Conservation (phyloP, 495 filamentous ascomycete species). For the Thermothielavioides terrestris region DNA sequence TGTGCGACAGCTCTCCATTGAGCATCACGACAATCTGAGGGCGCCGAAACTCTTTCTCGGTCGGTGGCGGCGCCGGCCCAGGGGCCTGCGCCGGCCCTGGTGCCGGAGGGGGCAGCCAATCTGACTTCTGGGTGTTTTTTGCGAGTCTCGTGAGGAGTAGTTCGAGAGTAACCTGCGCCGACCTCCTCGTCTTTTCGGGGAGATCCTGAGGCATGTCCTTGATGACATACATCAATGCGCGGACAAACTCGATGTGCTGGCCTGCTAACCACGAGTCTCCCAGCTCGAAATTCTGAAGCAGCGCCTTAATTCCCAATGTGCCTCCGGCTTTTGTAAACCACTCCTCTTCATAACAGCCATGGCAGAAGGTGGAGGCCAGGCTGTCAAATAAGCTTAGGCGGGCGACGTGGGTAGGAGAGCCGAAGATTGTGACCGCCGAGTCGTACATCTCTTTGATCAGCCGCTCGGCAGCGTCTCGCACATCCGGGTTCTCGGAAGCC, state of each 20-base stretch:
- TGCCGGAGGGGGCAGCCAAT: conserved; percentile 51
- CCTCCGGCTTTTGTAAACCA: conserved; percentile 97
- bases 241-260: conserved; percentile 74
- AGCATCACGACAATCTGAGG: conserved; percentile 72
- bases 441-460: conserved; percentile 69
- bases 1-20: conserved; percentile 79
- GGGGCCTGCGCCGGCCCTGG: conserved; percentile 20
- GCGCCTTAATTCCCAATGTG: conserved; percentile 74
- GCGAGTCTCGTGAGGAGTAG: conserved; percentile 68
- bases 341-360: conserved; percentile 91
- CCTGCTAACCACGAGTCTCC: conserved; percentile 74
- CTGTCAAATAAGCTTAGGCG: conserved; percentile 74
- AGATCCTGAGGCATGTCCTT: conserved; percentile 94
- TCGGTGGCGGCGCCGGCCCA: conserved; percentile 26
- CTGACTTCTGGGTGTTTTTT: conserved; percentile 62
- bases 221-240: conserved; percentile 86
- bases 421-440: conserved; percentile 73
- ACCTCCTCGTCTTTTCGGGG: conserved; percentile 72
- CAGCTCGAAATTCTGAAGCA: conserved; percentile 70
- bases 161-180: conserved; percentile 73
- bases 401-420: conserved; percentile 56
- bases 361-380: conserved; percentile 72
- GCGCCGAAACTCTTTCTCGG: conserved; percentile 44
- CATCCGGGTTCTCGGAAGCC: conserved; percentile 66
- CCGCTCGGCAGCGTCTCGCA: conserved; percentile 76